A percentile compares a stretch with the other conserved stretches of the same genome.
Conservation (phyloP, 371 early-diverging fungal species). For the Zopfochytrium polystomum region DNA sequence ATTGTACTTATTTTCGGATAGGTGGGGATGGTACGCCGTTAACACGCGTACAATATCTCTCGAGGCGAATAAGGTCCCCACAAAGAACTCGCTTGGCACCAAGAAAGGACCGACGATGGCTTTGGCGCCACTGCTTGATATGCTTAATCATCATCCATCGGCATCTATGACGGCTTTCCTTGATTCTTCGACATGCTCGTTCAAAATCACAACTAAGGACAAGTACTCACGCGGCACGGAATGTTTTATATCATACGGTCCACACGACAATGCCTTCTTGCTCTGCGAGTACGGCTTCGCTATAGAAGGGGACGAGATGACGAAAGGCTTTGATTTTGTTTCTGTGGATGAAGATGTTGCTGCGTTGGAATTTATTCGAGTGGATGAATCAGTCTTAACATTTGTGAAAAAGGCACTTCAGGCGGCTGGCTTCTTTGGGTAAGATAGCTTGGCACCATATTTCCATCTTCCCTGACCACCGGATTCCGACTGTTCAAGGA, state of each 20-base stretch:
- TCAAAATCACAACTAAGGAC: conserved; percentile 31
- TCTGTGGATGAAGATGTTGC: conserved; percentile 17
- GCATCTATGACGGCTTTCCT: conserved; percentile 35
- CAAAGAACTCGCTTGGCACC: neutral
- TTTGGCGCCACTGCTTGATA: conserved; percentile 50
- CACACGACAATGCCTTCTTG: conserved; percentile 51
- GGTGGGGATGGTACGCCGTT: conserved; percentile 2
- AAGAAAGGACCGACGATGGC: conserved; percentile 26
- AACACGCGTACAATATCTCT: conserved; percentile 27
- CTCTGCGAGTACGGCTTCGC: conserved; percentile 53
- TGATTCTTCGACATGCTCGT: conserved; percentile 22
- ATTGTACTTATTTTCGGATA: neutral
- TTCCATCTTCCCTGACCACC: neutral
- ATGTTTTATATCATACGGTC: conserved; percentile 53
- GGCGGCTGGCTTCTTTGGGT: conserved; percentile 17
- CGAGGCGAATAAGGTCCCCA: conserved; percentile 5
- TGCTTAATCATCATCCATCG: conserved; percentile 44
- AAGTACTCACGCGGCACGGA: conserved; percentile 32
- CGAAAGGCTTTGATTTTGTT: conserved; percentile 19
- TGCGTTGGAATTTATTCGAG: neutral
- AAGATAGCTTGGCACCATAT: neutral
- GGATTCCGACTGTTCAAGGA: neutral
- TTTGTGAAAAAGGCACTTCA: conserved; percentile 8
- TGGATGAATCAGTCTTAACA: conserved; percentile 7
- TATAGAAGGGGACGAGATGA: conserved; percentile 10